A percentile compares a stretch with the other conserved stretches of the same genome.
Evolutionary conservation across 176 grass and related monocot species (phyloP).

Genomic region (Neostapfia colusana): DNA sequence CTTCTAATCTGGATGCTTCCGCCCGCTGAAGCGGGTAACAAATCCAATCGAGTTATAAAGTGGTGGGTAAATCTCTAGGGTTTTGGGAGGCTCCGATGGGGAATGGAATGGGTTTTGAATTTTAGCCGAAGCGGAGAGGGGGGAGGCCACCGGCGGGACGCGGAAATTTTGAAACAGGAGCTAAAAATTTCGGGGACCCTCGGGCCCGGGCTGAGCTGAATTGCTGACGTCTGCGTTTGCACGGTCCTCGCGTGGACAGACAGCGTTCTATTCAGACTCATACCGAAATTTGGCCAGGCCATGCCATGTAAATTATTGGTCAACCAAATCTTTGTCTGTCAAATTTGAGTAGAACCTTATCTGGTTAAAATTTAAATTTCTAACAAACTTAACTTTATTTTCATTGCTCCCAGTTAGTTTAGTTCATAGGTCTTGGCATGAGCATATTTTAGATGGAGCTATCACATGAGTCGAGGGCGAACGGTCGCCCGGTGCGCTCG

Average conservation of each 20-base stretch:
- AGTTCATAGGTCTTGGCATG: not conserved
- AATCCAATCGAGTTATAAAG: not conserved
- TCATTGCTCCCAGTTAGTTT: not conserved
- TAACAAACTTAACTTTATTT: not conserved
- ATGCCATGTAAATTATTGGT: not conserved
- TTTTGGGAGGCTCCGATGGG: constrained; percentile 4
- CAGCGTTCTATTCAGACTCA: too few species aligned
- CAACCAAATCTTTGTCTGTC: not conserved
- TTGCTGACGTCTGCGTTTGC: not conserved
- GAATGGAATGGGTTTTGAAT: not conserved
- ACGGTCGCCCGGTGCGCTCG: not conserved
- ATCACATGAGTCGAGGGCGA: not conserved
- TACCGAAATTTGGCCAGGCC: not conserved
- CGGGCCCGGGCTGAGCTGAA: constrained; percentile 13
- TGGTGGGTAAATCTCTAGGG: not conserved
- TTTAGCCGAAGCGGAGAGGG: not conserved
- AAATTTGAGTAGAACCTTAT: not conserved
- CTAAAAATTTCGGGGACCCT: not conserved
- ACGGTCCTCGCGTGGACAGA: not conserved
- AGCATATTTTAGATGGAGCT: not conserved
- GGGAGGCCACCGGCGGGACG: constrained; percentile 26
- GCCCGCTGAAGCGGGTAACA: not conserved
- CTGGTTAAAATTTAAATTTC: not conserved
- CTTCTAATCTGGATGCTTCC: not conserved
- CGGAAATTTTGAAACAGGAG: constrained; percentile 23